Base-by-base conservation (phyloP, 2,329 filamentous ascomycete genomes). In the Dactylonectria macrodidyma region DNA sequence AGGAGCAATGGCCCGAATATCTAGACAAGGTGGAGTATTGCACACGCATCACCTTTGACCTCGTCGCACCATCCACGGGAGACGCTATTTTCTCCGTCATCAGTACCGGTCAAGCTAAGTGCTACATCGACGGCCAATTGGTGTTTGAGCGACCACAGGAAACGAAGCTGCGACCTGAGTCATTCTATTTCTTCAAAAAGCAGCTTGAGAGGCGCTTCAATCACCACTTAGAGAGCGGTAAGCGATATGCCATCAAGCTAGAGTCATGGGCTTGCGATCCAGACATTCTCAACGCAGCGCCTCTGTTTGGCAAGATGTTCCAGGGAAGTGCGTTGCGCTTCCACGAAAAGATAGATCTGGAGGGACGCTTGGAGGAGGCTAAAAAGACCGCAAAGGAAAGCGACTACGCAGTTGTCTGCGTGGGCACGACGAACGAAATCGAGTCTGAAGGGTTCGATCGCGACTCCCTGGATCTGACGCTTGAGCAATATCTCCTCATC, bases 381-480 rank as follows among this genome's bases (percentile, higher is more conserved):
- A 41, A 44, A 14, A n/a, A 26, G 12, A 26, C 26, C 1, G 65
- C 65, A 5, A 16, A 24, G 5, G 48, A 59, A 30, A 41, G 34
- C 1, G 65, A 67, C 19, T 51, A 54, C 16, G 65, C 65, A 5
- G 16, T 67, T 5, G 55, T 67, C 11, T 67, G 52, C 34, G 55
- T 59, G 5, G 65, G 65, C 3, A 67, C 59, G 92, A 47, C 91
- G 89, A 9, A 80, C 91, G 2, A 92, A 90, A 89, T 82, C 55
- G 14, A 60, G 59, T 19, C 68, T 87, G 65, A 67, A 19, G 65
- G 65, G 1, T 67, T 54, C 36, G 65, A 67, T 30, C 59, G 65
- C 2, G 65, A 67, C 7, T 30, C 33, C 12, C 63, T 67, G 65
- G 65, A 67, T 33, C 55, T 68, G 2, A 58, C 65, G 59, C 88